Conservation (phyloP, 148 eudicot species). For the Cornus kousa region DNA sequence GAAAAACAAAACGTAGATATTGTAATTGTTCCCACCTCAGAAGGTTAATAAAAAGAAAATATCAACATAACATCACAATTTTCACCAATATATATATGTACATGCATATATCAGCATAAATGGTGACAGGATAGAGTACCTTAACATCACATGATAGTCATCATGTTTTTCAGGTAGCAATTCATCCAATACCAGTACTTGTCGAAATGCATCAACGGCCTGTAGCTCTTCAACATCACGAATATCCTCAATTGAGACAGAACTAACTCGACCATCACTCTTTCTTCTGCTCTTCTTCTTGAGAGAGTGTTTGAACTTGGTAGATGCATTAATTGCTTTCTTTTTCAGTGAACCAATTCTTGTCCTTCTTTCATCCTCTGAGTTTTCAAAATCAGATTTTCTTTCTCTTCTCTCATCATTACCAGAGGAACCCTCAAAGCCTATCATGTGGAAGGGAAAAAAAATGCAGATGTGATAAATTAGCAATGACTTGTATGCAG, state of each 20-base stretch:
- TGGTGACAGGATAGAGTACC: conserved; percentile 28
- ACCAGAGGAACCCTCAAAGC: conserved; percentile 72
- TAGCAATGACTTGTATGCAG: background rate
- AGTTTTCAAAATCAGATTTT: conserved; percentile 87
- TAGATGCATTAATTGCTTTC: conserved; percentile 90
- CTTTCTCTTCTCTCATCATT: conserved; percentile 85
- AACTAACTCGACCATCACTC: conserved; percentile 50
- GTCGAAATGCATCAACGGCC: conserved; percentile 57
- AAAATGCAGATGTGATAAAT: background rate
- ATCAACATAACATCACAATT: background rate
- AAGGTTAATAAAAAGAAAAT: background rate
- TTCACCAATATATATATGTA: background rate
- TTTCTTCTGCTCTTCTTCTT: conserved; percentile 61
- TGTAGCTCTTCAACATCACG: conserved; percentile 56
- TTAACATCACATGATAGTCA: conserved; percentile 64
- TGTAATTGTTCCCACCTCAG: too few relatives aligned
- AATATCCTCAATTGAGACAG: conserved; percentile 57
- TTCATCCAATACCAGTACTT: conserved; percentile 50
- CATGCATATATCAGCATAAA: background rate
- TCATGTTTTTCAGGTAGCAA: conserved; percentile 48
- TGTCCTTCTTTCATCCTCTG: conserved; percentile 94
- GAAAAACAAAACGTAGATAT: too few relatives aligned
- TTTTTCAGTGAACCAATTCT: conserved; percentile 79
- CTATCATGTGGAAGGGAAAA: conserved; percentile 15
- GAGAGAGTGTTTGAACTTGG: conserved; percentile 81